These are phyloP conservation scores for Leptographium radiaticola DNA, from an alignment of 2,329 filamentous ascomycete species.

Conservation along the genomic window DNA sequence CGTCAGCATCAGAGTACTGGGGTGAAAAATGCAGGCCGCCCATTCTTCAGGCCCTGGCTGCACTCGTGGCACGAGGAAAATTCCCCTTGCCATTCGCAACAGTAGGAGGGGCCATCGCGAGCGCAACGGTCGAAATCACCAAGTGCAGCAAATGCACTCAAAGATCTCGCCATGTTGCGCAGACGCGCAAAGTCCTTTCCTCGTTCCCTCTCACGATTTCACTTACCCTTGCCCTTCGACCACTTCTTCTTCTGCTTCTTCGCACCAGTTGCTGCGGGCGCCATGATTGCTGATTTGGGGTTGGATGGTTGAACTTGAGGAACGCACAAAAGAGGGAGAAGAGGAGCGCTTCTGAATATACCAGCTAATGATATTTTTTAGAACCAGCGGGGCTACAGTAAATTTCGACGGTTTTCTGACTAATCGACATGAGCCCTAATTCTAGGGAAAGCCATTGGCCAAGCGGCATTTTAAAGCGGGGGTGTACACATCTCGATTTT, in stretches of 20 bases:
- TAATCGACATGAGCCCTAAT: conserved; percentile 8
- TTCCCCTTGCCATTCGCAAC: background rate
- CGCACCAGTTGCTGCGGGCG: conserved; percentile 44
- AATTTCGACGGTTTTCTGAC: background rate
- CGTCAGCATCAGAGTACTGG: background rate
- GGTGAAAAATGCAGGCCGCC: background rate
- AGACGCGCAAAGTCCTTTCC: background rate
- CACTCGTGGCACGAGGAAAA: background rate
- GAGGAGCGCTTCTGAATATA: conserved; percentile 1
- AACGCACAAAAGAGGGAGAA: conserved; percentile 6
- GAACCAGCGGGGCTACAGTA: conserved; percentile 4
- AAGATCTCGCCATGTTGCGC: background rate
- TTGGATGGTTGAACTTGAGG: conserved; percentile 14
- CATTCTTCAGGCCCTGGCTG: background rate
- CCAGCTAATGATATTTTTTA: conserved; percentile 10
- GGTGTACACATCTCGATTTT: background rate
- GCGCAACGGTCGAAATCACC: background rate
- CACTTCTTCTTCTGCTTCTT: conserved; percentile 81
- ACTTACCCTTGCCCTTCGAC: conserved; percentile 58
- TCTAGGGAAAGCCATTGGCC: conserved; percentile 3
- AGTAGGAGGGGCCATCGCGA: background rate
- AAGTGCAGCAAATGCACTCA: background rate
- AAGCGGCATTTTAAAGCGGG: background rate
- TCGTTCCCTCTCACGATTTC: background rate
- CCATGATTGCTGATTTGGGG: conserved; percentile 23